These are phyloP conservation scores for Furcasterigmium furcatum DNA, from an alignment of 2,329 filamentous ascomycete genomes.

Conservation along the genomic window DNA sequence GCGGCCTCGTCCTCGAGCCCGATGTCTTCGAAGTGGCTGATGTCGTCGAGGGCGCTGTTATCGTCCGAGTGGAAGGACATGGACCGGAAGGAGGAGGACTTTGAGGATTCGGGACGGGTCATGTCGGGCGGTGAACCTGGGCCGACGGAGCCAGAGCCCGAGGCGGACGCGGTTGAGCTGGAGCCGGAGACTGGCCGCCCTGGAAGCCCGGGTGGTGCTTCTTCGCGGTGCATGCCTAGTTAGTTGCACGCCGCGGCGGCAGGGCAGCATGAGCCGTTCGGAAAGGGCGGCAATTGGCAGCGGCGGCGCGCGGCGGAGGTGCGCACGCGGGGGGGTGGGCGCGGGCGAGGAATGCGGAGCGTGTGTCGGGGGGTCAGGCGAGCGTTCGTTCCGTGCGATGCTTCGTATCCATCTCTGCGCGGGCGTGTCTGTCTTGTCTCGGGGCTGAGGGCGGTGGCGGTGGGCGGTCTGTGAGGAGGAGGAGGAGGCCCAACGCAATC, in stretches of 20 bases:
- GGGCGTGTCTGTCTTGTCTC: no score
- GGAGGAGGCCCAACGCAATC: no score
- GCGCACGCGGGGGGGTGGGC: background rate
- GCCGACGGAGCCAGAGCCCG: background rate
- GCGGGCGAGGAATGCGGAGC: background rate
- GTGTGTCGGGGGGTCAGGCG: background rate
- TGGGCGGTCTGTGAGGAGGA: no score
- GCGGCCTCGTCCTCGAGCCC: constrained; percentile 66
- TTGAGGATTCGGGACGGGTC: constrained; percentile 81
- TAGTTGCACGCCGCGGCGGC: no score
- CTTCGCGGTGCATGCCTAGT: constrained; percentile 1
- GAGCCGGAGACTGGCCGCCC: constrained; percentile 1
- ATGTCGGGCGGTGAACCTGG: constrained; percentile 72
- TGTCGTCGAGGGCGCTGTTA: constrained; percentile 66
- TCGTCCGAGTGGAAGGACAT: constrained; percentile 72
- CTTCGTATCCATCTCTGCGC: no score
- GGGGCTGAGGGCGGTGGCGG: no score
- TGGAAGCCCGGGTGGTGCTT: background rate
- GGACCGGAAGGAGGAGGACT: constrained; percentile 76
- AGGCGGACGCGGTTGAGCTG: background rate
- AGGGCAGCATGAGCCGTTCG: background rate
- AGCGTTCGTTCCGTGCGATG: no score
- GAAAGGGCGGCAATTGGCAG: background rate
- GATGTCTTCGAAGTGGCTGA: constrained; percentile 90
- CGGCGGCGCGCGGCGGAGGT: background rate